phyloP scores from a whole-genome alignment of 805 yeast genomes.

The Brettanomyces custersianus region DNA sequence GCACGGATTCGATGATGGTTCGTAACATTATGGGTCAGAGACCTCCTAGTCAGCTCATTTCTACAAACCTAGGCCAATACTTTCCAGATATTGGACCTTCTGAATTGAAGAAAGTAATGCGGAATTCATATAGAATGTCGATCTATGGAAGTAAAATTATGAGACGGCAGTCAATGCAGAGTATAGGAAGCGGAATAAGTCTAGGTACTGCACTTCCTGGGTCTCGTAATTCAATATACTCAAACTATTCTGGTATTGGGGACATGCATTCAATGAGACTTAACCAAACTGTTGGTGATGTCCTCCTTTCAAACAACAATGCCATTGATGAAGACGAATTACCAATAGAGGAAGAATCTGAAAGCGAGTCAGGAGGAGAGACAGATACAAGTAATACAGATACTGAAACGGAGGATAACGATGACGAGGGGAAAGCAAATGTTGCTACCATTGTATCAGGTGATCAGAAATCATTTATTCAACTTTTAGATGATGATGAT shows the following conservation, averaged over 20 bases:
- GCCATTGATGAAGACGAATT: slow-evolving; percentile 31
- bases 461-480: slow-evolving; percentile 33
- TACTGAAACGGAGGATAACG: slow-evolving; percentile 1
- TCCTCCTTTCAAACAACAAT: slow-evolving; percentile 47
- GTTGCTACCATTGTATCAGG: too few species aligned
- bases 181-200: slow-evolving; percentile 4
- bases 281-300: slow-evolving; percentile 54
- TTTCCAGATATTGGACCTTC: slow-evolving; percentile 76
- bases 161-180: slow-evolving; percentile 7
- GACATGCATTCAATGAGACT: slow-evolving; percentile 20
- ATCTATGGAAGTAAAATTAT: slow-evolving; percentile 27
- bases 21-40: slow-evolving; percentile 66
- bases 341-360: slow-evolving; percentile 3
- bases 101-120: slow-evolving; percentile 67
- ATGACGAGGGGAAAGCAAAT: too few species aligned
- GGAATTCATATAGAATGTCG: slow-evolving; percentile 78
- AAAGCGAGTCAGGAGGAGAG: slow-evolving; percentile 4
- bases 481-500: slow-evolving; percentile 30
- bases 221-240: slow-evolving; percentile 8
- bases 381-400: slow-evolving; percentile 13
- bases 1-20: slow-evolving; percentile 6
- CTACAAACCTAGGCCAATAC: slow-evolving; percentile 80
- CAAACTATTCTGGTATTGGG: slow-evolving; percentile 18
- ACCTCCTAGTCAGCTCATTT: slow-evolving; percentile 88
- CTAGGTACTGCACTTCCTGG: slow-evolving; percentile 6